Evolutionary conservation across 192 early-diverging fungal species (phyloP).

Genomic region (Coemansia pectinata): DNA sequence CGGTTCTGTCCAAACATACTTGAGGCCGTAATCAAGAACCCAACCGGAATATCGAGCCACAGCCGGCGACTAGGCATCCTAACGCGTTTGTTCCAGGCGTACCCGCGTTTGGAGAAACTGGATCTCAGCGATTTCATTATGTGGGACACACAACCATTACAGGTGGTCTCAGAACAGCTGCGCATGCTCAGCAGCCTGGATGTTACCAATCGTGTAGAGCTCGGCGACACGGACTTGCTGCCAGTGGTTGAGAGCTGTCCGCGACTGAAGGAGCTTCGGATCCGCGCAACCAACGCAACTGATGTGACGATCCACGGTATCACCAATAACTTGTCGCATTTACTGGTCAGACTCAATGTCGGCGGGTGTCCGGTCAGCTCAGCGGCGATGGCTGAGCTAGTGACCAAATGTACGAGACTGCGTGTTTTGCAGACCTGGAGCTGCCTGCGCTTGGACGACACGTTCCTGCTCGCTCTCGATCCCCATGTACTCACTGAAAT

Average conservation of each 20-base stretch:
- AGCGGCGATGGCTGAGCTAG: constrained; percentile 50
- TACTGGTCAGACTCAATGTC: constrained; percentile 47
- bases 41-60: constrained; percentile 53
- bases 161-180: constrained; percentile 43
- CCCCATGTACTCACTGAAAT: constrained; percentile 28
- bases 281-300: constrained; percentile 51
- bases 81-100: constrained; percentile 43
- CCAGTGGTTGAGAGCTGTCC: constrained; percentile 46
- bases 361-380: constrained; percentile 54
- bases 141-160: constrained; percentile 56
- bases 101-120: constrained; percentile 51
- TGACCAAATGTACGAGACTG: constrained; percentile 34
- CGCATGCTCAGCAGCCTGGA: constrained; percentile 42
- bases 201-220: constrained; percentile 55
- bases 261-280: constrained; percentile 41
- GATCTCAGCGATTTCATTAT: constrained; percentile 57
- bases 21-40: constrained; percentile 44
- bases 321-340: constrained; percentile 31
- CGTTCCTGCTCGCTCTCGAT: constrained; percentile 44
- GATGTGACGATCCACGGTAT: constrained; percentile 47
- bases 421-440: constrained; percentile 50
- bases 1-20: constrained; percentile 48
- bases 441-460: constrained; percentile 49
- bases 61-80: constrained; percentile 41
- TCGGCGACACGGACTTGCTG: constrained; percentile 48